Evolutionary conservation across 257 asterid genomes (phyloP).

Genomic region (Solanum lignicaule): DNA sequence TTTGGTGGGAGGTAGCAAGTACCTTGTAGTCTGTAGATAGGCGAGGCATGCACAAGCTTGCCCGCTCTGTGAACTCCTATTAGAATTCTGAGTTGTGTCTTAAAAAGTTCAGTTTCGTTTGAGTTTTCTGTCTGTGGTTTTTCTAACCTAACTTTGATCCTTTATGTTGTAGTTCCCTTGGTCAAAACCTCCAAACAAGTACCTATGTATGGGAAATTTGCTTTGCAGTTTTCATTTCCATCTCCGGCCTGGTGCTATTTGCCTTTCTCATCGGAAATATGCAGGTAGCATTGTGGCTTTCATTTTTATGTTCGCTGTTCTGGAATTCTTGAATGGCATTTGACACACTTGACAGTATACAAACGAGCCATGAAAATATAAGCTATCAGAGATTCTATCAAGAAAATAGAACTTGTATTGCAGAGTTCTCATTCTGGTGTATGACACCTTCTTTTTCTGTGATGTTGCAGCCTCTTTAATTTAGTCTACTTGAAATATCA

Average conservation of each 20-base stretch:
- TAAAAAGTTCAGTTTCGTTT: background rate
- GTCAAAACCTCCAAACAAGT: conserved; percentile 95
- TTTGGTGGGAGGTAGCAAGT: background rate
- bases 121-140: background rate
- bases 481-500: background rate
- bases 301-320: background rate
- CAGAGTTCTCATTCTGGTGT: background rate
- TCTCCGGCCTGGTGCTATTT: conserved; percentile 85
- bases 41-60: background rate
- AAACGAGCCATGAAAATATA: background rate
- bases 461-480: background rate
- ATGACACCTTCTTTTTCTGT: background rate
- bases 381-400: background rate
- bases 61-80: background rate
- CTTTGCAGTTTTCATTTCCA: conserved; percentile 91
- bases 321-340: background rate
- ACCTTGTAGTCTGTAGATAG: background rate
- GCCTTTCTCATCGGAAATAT: conserved; percentile 92
- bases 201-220: conserved; percentile 85
- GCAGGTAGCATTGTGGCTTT: conserved; percentile 50
- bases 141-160: background rate
- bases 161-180: conserved; percentile 67
- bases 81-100: background rate
- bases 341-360: background rate
- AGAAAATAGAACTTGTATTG: background rate